Evolutionary conservation across 495 filamentous ascomycete genomes (phyloP).

Genomic region (Annulohypoxylon stygium): DNA sequence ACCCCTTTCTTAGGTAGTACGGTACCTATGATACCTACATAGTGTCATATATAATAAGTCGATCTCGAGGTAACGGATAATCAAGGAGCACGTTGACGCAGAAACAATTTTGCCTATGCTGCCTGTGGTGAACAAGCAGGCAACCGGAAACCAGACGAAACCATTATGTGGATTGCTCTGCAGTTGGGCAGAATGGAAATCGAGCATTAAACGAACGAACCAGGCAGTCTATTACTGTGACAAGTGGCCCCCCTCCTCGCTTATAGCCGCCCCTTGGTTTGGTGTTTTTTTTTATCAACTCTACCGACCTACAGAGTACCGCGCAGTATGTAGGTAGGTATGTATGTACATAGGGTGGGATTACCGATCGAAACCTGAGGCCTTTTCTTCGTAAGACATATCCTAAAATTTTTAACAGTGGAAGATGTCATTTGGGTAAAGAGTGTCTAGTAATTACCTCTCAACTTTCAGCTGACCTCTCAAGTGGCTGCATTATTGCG

Average conservation of each 20-base stretch:
- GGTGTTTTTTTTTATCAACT: slow-evolving; percentile 30
- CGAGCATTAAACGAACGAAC: slow-evolving; percentile 37
- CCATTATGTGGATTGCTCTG: slow-evolving; percentile 32
- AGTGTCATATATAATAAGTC: background rate
- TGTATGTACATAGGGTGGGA: slow-evolving; percentile 16
- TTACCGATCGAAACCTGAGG: slow-evolving; percentile 27
- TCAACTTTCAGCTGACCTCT: slow-evolving; percentile 34
- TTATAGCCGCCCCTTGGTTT: slow-evolving; percentile 25
- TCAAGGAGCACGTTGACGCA: slow-evolving; percentile 22
- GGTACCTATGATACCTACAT: background rate
- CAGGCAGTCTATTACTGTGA: slow-evolving; percentile 42
- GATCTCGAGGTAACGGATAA: slow-evolving; percentile 23
- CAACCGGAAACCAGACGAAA: slow-evolving; percentile 20
- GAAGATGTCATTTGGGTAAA: slow-evolving; percentile 41
- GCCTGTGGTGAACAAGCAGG: background rate
- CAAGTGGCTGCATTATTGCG: slow-evolving; percentile 27
- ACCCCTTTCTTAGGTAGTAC: slow-evolving; percentile 22
- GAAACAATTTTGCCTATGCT: slow-evolving; percentile 8
- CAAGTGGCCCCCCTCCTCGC: slow-evolving; percentile 31
- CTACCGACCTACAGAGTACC: background rate
- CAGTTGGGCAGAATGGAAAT: slow-evolving; percentile 32
- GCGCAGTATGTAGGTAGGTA: no score
- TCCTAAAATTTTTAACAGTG: slow-evolving; percentile 9
- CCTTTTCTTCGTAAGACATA: slow-evolving; percentile 38
- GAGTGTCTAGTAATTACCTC: slow-evolving; percentile 37